A percentile compares a stretch with the other conserved stretches of the same genome.
phyloP scores from a whole-genome alignment of 2,329 filamentous ascomycete species.

The Penicillium psychrosexuale region DNA sequence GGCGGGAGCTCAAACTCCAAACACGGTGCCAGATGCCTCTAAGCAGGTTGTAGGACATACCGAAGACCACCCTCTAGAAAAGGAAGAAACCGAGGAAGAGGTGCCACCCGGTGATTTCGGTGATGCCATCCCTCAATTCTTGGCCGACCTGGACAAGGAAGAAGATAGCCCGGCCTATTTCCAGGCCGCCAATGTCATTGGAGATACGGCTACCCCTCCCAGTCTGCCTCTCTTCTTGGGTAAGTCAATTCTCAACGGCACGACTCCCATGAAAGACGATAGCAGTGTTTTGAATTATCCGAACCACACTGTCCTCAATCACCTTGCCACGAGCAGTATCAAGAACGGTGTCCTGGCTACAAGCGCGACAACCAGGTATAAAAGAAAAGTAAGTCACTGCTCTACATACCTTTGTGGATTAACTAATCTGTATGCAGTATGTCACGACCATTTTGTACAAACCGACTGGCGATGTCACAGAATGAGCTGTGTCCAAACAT shows the following conservation, averaged over 20 bases:
- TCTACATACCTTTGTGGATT: neutral
- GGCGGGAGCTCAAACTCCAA: slow-evolving; percentile 44
- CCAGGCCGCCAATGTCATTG: slow-evolving; percentile 69
- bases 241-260: slow-evolving; percentile 91
- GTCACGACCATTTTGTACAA: slow-evolving; percentile 98
- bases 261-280: slow-evolving; percentile 92
- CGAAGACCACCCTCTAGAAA: slow-evolving; percentile 21
- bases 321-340: slow-evolving; percentile 95
- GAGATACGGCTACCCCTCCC: slow-evolving; percentile 78
- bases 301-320: slow-evolving; percentile 94
- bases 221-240: slow-evolving; percentile 84
- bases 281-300: slow-evolving; percentile 96
- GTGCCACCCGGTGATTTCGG: slow-evolving; percentile 62
- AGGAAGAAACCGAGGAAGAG: slow-evolving; percentile 54
- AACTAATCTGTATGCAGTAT: slow-evolving; percentile 54
- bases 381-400: slow-evolving; percentile 62
- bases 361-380: slow-evolving; percentile 95
- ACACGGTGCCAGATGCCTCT: slow-evolving; percentile 40
- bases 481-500: slow-evolving; percentile 20
- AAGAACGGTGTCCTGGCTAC: slow-evolving; percentile 94
- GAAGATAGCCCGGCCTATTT: slow-evolving; percentile 74
- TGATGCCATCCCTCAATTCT: slow-evolving; percentile 73
- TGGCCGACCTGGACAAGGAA: slow-evolving; percentile 77
- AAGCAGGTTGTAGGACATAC: slow-evolving; percentile 37
- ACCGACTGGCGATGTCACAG: slow-evolving; percentile 58